Conservation (phyloP, 257 asterid species). For the Solanum dulcamara region DNA sequence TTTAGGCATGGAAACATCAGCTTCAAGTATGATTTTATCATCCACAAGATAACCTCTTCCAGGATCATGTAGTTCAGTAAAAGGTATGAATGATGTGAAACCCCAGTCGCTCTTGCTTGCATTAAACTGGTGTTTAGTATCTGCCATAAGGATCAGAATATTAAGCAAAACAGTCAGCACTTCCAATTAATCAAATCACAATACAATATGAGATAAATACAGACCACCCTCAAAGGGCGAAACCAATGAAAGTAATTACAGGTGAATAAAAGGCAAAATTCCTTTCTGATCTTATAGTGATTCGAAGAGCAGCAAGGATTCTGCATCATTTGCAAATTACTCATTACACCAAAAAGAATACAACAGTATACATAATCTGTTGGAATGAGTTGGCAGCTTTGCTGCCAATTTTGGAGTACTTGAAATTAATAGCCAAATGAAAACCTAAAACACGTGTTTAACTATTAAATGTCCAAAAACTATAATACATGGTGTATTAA, state of each 20-base stretch:
- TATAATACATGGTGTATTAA: neutral
- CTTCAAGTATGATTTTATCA: neutral
- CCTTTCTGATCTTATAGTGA: neutral
- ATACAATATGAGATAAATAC: neutral
- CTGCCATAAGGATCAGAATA: constrained; percentile 12
- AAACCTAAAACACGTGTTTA: neutral
- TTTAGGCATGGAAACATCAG: neutral
- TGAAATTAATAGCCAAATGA: neutral
- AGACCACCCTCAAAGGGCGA: neutral
- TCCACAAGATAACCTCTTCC: constrained; percentile 2
- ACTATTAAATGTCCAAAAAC: neutral
- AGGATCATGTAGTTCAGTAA: constrained; percentile 43
- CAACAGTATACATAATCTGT: no score
- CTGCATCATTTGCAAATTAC: neutral
- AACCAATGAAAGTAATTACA: neutral
- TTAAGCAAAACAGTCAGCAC: neutral
- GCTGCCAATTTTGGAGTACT: neutral
- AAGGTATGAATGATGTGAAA: constrained; percentile 46
- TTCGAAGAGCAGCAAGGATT: neutral
- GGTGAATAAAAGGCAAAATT: neutral
- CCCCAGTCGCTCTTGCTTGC: constrained; percentile 52
- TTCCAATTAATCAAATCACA: neutral
- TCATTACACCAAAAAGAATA: neutral
- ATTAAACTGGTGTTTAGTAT: constrained; percentile 39
- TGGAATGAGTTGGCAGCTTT: no score